These are phyloP conservation scores for Carex parvula DNA, from an alignment of 176 grass and related monocot genomes.

Conservation along the genomic window DNA sequence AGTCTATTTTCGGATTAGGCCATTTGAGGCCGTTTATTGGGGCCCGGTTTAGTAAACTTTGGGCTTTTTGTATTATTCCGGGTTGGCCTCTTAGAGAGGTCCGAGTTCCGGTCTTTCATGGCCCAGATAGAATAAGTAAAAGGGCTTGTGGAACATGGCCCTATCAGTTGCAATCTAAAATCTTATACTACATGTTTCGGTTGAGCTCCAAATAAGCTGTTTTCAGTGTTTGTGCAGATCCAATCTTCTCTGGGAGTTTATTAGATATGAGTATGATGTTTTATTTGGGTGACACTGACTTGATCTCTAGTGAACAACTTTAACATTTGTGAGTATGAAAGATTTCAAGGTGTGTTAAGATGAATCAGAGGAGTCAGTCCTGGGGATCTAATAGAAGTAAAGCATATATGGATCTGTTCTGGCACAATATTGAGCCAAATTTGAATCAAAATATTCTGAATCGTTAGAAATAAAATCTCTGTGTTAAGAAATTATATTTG, in stretches of 20 bases:
- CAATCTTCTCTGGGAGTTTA: neutral
- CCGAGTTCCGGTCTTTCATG: no score
- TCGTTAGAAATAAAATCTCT: neutral
- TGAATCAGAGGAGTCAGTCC: neutral
- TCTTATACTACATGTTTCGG: neutral
- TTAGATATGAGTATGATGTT: neutral
- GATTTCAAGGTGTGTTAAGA: neutral
- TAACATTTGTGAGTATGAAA: neutral
- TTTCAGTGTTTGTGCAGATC: slow-evolving; percentile 1
- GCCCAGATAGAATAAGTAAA: no score
- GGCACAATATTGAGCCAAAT: neutral
- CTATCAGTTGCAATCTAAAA: slow-evolving; percentile 10
- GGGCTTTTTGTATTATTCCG: no score
- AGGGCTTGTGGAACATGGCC: no score
- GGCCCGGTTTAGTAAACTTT: no score
- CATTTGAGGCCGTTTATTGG: no score
- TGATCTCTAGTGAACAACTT: neutral
- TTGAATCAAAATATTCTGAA: neutral
- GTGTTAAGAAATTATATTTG: neutral
- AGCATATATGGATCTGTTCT: slow-evolving; percentile 6
- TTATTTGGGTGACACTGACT: slow-evolving; percentile 8
- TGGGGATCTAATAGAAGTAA: neutral
- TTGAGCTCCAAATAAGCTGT: neutral
- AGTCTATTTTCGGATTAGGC: no score
- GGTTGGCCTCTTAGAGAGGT: no score